Base-by-base conservation (phyloP, 2,329 filamentous ascomycete genomes). In the Verticillium isaacii region DNA sequence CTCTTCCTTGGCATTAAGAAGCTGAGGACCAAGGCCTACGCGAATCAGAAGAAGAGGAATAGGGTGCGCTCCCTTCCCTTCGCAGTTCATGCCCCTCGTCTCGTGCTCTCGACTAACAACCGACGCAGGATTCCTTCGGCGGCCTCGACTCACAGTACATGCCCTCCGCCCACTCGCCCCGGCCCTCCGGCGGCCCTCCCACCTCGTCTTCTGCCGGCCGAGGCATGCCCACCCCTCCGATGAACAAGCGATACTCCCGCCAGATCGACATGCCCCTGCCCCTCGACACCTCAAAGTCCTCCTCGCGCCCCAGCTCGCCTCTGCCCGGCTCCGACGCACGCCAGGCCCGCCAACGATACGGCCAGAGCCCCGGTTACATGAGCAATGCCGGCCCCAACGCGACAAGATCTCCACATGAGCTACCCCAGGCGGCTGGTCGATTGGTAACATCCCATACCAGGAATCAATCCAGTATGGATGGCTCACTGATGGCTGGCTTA, bases 1-100 rank as follows among this genome's bases (percentile, higher is more conserved):
- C 89, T 99, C 64, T 93, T 92, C 70, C 83, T 93, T 65, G 89
- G 89, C 67, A 93, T 94, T 72, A 94, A 94, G 78, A 91, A 92
- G 74, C 80, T 95, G 61, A 83, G 91, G 66, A 92, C 89, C 61
- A 91, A 88, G 74, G 86, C 89, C 5, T 89, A 90, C 67, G 86
- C 89, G 63, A 91, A 90, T 70, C 87, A 89, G 69, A 92, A 90
- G 76, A 93, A 92, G 79, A 87, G 92, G 64, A 92, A 96, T 79
- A 85, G 94, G 80, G 93, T 96, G 81, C 77, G 83, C 76, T 3
- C 23, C 15, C 45, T 15, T 19, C 5, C 5, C 12, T 25, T 9
- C 23, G 57, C 39, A 34, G 8, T 25, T 32, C 36, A 8, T 32
- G 34, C 17, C 3, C 9, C 15, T 39, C n/a, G 17, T n/a, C 25